Conservation (phyloP, 2,329 filamentous ascomycete species). For the Apiospora hydei region DNA sequence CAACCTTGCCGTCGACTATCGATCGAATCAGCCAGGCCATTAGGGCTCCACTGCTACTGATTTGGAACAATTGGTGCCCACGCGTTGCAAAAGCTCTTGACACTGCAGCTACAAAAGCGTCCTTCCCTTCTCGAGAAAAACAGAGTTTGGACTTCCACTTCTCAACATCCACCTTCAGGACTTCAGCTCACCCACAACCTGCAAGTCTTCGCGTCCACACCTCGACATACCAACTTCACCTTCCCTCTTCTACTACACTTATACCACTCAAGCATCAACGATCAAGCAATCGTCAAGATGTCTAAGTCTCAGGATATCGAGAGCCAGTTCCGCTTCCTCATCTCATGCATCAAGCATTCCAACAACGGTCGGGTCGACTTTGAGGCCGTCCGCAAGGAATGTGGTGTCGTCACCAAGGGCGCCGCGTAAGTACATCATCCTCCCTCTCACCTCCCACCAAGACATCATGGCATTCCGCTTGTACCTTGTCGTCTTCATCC, state of each 20-base stretch:
- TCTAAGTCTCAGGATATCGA: constrained; percentile 57
- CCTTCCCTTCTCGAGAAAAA: background rate
- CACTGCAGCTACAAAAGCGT: background rate
- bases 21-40: background rate
- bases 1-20: background rate
- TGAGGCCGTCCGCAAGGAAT: constrained; percentile 67
- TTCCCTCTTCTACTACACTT: background rate
- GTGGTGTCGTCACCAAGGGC: constrained; percentile 68
- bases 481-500: background rate
- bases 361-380: constrained; percentile 71
- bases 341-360: constrained; percentile 69
- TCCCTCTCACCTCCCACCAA: background rate
- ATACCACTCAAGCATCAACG: background rate
- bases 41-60: background rate
- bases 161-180: background rate
- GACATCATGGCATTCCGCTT: constrained; percentile 1
- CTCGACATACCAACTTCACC: background rate
- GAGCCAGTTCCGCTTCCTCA: constrained; percentile 69
- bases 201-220: background rate
- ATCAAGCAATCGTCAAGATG: constrained; percentile 33
- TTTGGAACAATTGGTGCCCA: background rate
- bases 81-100: background rate
- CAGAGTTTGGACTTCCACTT: no score
- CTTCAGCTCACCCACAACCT: background rate
- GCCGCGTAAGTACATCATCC: constrained; percentile 67